Base-by-base conservation (phyloP, 805 yeast genomes). In the Lachancea nothofagi region DNA sequence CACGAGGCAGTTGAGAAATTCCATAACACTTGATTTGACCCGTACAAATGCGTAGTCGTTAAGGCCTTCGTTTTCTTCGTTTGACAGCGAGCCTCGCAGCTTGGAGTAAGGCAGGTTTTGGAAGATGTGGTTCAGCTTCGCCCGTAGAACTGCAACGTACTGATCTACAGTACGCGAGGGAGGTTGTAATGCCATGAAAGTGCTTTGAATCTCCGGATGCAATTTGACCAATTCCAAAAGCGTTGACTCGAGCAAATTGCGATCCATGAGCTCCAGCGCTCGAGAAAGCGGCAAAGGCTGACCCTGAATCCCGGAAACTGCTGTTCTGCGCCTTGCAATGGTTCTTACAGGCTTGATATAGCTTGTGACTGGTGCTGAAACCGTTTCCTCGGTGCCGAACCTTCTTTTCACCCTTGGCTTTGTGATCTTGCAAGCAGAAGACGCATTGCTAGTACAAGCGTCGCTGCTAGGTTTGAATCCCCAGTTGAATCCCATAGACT, bases 31-130 rank as follows among this genome's bases (percentile, higher is more conserved):
- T 5, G 60, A 50, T 31, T 60, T 62, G 45, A 62, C 46, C 31
- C 65, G 52, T 20, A 56, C 59, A 46, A 62, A 61, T n/a, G 65
- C 55, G 43, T 62, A 62, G 36, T 61, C 66, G 42, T 59, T 58
- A 24, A 55, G 43, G 21, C 45, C 36, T 15, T 30, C 33, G 24
- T 17, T 29, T n/a, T 20, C 28, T 17, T 38, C 42, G 26, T 31
- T 28, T n/a, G 28, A 26, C 3, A 21, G 19, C 7, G 25, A 28
- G 34, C 31, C 43, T 23, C 45, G 47, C 29, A 41, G 47, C 40
- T 51, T 53, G 27, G 52, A 53, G 40, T 57, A 61, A 31, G 65
- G 65, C 20, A 61, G 49, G 45, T 51, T 50, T 15, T 41, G 40
- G 27, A 44, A 46, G 7, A 61, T 44, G 7, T 42, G 45, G 19